Percentiles rank a stretch among this genome's conserved stretches.
Conservation (phyloP, 352 stramenopile genomes). For the Saprolegnia diclina region DNA sequence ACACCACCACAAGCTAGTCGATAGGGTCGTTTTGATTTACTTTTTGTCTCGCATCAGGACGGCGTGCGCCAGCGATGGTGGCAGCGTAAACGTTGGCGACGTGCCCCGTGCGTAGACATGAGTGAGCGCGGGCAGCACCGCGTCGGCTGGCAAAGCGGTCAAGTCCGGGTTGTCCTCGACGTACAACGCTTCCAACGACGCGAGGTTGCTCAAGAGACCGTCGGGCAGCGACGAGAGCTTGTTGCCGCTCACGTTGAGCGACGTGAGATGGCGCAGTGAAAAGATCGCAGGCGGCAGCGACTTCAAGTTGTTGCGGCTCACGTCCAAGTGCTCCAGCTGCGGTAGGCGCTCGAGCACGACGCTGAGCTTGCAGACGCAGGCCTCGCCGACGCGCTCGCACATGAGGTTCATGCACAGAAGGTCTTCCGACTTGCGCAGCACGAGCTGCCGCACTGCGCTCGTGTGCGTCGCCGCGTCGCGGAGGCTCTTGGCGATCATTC, state of each 20-base stretch:
- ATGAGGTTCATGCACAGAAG: slow-evolving; percentile 89
- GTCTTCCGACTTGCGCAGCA: slow-evolving; percentile 74
- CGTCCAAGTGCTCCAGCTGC: slow-evolving; percentile 54
- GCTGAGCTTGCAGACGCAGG: slow-evolving; percentile 79
- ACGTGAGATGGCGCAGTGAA: slow-evolving; percentile 45
- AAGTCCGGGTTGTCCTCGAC: slow-evolving; percentile 48
- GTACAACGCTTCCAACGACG: slow-evolving; percentile 53
- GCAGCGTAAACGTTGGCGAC: neutral
- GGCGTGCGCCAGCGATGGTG: neutral
- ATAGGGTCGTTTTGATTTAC: neutral
- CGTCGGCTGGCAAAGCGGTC: slow-evolving; percentile 35
- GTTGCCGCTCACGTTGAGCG: slow-evolving; percentile 67
- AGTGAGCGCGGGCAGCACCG: slow-evolving; percentile 31
- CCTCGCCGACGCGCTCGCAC: slow-evolving; percentile 84
- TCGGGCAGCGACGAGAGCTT: slow-evolving; percentile 44
- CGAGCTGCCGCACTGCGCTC: slow-evolving; percentile 43
- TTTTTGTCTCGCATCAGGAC: neutral
- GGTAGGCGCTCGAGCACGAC: slow-evolving; percentile 70
- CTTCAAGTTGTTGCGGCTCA: slow-evolving; percentile 71
- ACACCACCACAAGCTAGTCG: no score
- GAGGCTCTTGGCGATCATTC: slow-evolving; percentile 38
- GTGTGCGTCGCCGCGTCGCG: slow-evolving; percentile 61
- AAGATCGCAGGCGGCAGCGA: slow-evolving; percentile 77
- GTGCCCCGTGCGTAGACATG: neutral
- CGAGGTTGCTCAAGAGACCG: slow-evolving; percentile 36